These are phyloP conservation scores for Malania oleifera DNA, from an alignment of 164 flowering plant species.

Conservation along the genomic window DNA sequence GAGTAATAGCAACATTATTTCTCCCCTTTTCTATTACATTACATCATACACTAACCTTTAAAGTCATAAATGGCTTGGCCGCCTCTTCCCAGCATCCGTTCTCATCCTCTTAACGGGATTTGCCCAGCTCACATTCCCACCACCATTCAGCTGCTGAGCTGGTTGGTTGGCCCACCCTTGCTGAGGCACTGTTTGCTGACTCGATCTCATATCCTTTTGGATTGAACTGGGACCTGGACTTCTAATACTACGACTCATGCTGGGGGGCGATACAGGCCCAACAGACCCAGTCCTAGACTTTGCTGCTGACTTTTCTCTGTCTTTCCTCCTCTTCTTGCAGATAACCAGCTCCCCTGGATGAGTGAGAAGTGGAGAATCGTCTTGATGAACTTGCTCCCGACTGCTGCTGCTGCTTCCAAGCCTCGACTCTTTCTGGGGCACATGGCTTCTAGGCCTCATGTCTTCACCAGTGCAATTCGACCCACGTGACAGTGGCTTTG, in stretches of 20 bases:
- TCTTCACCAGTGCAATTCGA: slow-evolving; percentile 32
- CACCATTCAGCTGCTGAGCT: slow-evolving; percentile 33
- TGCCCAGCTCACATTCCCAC: slow-evolving; percentile 70
- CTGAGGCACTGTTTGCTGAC: slow-evolving; percentile 31
- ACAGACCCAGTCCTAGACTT: slow-evolving; percentile 44
- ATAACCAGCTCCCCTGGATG: slow-evolving; percentile 96
- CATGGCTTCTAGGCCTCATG: slow-evolving; percentile 28
- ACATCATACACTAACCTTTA: slow-evolving; percentile 20
- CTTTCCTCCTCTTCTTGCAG: slow-evolving; percentile 96
- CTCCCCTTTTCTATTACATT: neutral
- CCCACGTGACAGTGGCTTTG: slow-evolving; percentile 38
- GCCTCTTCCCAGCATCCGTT: slow-evolving; percentile 83
- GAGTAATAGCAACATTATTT: slow-evolving; percentile 8
- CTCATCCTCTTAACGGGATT: slow-evolving; percentile 93
- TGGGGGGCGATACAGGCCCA: slow-evolving; percentile 62
- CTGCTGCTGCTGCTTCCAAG: slow-evolving; percentile 39
- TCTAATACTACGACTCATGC: slow-evolving; percentile 32
- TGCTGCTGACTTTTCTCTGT: slow-evolving; percentile 62
- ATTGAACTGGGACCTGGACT: slow-evolving; percentile 30
- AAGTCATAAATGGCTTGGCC: slow-evolving; percentile 77
- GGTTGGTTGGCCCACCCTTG: slow-evolving; percentile 50
- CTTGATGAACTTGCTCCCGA: slow-evolving; percentile 37
- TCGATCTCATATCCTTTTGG: slow-evolving; percentile 30
- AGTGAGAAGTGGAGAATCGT: slow-evolving; percentile 49
- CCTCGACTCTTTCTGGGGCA: slow-evolving; percentile 55